Conservation (phyloP, 225 moss, liverwort and hornwort species). For the Ulota crispa region DNA sequence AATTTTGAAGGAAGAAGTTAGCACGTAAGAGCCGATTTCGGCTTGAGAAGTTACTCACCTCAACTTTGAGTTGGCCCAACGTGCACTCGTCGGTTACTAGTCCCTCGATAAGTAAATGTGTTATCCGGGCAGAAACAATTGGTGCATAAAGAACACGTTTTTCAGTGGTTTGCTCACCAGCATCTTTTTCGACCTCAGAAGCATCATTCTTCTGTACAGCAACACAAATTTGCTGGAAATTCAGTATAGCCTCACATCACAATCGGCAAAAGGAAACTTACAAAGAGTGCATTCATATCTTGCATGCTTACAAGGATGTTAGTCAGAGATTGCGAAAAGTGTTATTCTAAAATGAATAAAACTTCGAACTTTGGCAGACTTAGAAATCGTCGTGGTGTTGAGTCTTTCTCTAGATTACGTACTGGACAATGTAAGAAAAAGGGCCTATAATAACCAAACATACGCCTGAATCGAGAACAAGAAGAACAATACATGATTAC, state of each 20-base stretch:
- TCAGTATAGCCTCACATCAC: constrained; percentile 9
- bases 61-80: constrained; percentile 76
- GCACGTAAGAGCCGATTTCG: neutral
- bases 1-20: neutral
- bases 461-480: constrained; percentile 5
- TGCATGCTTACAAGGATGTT: neutral
- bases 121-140: constrained; percentile 67
- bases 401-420: constrained; percentile 1
- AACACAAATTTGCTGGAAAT: neutral
- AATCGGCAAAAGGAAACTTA: constrained; percentile 5
- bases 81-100: constrained; percentile 67
- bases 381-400: neutral
- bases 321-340: neutral
- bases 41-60: constrained; percentile 43
- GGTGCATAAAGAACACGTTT: constrained; percentile 60
- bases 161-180: constrained; percentile 36
- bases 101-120: constrained; percentile 69
- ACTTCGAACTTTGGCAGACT: neutral
- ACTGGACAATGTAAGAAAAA: neutral
- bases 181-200: constrained; percentile 42
- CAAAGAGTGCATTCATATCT: neutral
- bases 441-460: neutral
- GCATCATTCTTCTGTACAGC: constrained; percentile 48
- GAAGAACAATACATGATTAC: neutral
- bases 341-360: neutral